phyloP scores from a whole-genome alignment of 1,284 basidiomycete genomes.

The Ceratobasidium sp. region DNA sequence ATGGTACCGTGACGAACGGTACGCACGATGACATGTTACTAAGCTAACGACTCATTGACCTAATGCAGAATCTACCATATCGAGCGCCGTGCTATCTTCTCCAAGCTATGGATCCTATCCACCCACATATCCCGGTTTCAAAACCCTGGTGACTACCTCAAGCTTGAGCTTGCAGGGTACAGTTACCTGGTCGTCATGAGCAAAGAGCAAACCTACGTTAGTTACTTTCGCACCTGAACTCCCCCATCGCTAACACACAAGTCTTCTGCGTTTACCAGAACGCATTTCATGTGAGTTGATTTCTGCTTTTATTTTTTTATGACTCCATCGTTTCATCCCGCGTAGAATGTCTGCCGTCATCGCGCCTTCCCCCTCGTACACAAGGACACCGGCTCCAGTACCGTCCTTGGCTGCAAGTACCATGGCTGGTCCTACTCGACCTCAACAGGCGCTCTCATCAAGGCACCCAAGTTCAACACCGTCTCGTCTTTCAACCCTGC shows the following conservation, averaged over 20 bases:
- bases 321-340: neutral
- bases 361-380: conserved; percentile 50
- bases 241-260: neutral
- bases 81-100: conserved; percentile 51
- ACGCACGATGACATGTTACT: neutral
- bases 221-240: conserved; percentile 21
- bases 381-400: conserved; percentile 47
- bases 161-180: conserved; percentile 47
- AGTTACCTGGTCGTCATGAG: conserved; percentile 45
- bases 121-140: conserved; percentile 48
- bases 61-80: conserved; percentile 45
- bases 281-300: conserved; percentile 39
- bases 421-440: conserved; percentile 50
- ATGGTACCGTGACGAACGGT: conserved; percentile 40
- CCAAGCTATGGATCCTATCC: conserved; percentile 48
- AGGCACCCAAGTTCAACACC: conserved; percentile 50
- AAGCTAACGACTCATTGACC: neutral
- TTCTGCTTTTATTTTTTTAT: neutral
- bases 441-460: conserved; percentile 48
- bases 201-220: conserved; percentile 47
- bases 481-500: conserved; percentile 49
- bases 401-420: conserved; percentile 50
- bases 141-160: conserved; percentile 49
- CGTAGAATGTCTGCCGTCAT: conserved; percentile 49
- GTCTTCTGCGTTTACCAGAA: conserved; percentile 17